Evolutionary conservation across 345 rosid species (phyloP).

Genomic region (Trapa bicornis): DNA sequence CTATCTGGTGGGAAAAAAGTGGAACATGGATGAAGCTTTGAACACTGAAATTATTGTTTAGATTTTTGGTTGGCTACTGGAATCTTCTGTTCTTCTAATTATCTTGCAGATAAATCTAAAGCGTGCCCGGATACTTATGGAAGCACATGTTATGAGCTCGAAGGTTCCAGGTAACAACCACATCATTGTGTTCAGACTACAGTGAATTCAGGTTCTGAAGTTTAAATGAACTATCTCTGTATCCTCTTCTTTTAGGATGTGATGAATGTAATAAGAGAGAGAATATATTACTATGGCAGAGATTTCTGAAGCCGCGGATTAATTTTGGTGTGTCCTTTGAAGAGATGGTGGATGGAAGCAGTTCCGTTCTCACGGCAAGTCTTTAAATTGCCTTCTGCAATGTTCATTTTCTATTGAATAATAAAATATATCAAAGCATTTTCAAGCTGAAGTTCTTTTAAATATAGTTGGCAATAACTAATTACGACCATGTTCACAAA

Average conservation of each 20-base stretch:
- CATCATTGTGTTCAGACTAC: background rate
- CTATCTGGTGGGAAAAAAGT: background rate
- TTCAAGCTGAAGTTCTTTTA: background rate
- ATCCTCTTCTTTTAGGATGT: slow-evolving; percentile 35
- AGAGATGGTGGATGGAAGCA: slow-evolving; percentile 44
- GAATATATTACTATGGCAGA: slow-evolving; percentile 64
- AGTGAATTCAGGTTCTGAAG: background rate
- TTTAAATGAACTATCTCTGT: background rate
- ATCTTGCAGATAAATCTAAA: slow-evolving; percentile 68
- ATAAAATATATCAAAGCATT: background rate
- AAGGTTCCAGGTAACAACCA: slow-evolving; percentile 44
- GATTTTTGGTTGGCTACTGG: background rate
- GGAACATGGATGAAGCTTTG: background rate
- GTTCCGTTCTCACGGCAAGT: slow-evolving; percentile 38
- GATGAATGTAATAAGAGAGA: slow-evolving; percentile 51
- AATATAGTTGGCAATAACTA: background rate
- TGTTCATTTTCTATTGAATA: background rate
- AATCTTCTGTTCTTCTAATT: background rate
- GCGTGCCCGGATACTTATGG: slow-evolving; percentile 77
- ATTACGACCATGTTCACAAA: background rate
- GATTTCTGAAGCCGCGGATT: slow-evolving; percentile 67
- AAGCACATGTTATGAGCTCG: slow-evolving; percentile 52
- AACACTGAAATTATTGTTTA: background rate
- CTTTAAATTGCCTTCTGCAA: background rate
- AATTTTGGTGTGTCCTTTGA: slow-evolving; percentile 68